Evolutionary conservation across 257 asterid species (phyloP).

Genomic region (Solanum chaucha): DNA sequence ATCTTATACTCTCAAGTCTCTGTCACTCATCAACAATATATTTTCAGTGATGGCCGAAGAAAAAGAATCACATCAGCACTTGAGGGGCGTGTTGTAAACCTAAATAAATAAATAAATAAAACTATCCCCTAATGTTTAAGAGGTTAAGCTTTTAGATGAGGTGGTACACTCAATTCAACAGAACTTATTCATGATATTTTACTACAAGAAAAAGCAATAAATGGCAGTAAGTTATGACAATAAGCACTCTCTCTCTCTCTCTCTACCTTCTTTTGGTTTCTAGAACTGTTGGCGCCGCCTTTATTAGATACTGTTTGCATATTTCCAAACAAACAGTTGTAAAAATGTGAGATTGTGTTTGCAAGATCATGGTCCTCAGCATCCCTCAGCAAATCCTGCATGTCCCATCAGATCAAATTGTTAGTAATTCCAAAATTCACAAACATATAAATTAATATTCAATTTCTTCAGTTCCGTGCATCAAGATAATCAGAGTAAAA

Average conservation of each 20-base stretch:
- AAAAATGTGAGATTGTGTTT: slow-evolving; percentile 58
- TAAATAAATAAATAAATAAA: not conserved
- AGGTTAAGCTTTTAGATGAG: not conserved
- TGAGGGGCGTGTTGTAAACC: not conserved
- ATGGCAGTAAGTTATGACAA: not conserved
- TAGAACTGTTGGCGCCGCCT: slow-evolving; percentile 35
- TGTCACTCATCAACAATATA: not conserved
- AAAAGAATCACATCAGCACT: not conserved
- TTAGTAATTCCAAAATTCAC: not conserved
- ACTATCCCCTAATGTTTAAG: not conserved
- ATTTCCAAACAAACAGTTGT: slow-evolving; percentile 73
- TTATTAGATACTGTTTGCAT: slow-evolving; percentile 30
- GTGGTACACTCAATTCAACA: not conserved
- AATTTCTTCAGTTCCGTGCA: not conserved
- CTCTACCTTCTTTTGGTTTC: slow-evolving; percentile 57
- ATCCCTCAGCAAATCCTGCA: slow-evolving; percentile 78
- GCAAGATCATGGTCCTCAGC: slow-evolving; percentile 84
- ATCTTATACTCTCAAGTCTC: not conserved
- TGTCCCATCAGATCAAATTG: not conserved
- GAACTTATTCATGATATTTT: not conserved
- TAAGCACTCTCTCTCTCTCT: not conserved
- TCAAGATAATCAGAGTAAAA: not conserved
- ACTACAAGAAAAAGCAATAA: not conserved
- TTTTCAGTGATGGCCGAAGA: not conserved
- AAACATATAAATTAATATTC: not conserved